Evolutionary conservation across 176 grass and related monocot genomes (phyloP).

Genomic region (Aechmea fasciata): DNA sequence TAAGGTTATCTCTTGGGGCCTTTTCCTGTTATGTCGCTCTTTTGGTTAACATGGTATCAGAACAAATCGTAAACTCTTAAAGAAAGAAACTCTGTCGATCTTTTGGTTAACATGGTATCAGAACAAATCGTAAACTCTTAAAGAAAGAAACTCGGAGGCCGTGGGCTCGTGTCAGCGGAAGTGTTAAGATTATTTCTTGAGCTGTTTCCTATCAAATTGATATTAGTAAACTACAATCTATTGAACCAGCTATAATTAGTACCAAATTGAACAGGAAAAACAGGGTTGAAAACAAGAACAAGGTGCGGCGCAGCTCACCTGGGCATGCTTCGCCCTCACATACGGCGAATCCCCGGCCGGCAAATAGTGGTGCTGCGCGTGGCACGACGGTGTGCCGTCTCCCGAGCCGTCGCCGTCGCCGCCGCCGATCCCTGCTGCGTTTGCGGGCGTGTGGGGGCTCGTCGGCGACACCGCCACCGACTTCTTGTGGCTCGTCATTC

Average conservation of each 20-base stretch:
- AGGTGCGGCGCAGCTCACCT: conserved; percentile 19
- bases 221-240: neutral
- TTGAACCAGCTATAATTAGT: neutral
- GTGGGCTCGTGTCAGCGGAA: too few relatives aligned
- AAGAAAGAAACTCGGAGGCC: too few relatives aligned
- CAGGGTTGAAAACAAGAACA: neutral
- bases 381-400: conserved; percentile 1
- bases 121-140: neutral
- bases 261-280: neutral
- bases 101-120: neutral
- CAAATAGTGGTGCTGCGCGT: conserved; percentile 24
- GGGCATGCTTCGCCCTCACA: conserved; percentile 43
- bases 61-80: neutral
- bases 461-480: neutral
- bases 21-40: neutral
- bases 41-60: neutral
- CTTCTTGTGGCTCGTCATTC: too few relatives aligned
- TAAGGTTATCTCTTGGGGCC: too few relatives aligned
- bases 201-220: too few relatives aligned
- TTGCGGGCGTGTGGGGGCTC: conserved; percentile 8
- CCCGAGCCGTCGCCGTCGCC: conserved; percentile 9
- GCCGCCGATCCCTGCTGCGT: neutral
- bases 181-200: too few relatives aligned
- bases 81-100: too few relatives aligned
- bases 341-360: conserved; percentile 38